These are phyloP conservation scores for Verticillium dahliae DNA, from an alignment of 2,329 filamentous ascomycete genomes.

Conservation along the genomic window DNA sequence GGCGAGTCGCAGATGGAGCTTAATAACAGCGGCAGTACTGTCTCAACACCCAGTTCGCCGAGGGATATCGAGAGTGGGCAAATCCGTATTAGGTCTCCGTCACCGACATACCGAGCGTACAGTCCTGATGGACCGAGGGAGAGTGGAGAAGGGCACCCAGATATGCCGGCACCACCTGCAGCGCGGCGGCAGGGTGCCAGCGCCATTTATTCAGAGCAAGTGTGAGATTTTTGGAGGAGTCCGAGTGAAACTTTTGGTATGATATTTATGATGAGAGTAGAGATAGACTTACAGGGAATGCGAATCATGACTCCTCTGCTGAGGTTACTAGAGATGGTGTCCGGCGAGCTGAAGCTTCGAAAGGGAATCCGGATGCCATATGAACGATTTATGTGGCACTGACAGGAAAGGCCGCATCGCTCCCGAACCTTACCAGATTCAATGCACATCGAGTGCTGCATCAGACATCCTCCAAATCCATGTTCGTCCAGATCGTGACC, in stretches of 20 bases:
- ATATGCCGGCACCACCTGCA: conserved; percentile 1
- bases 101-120: not conserved
- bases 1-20: conserved; percentile 9
- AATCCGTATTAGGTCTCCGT: not conserved
- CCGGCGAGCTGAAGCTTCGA: too few relatives aligned
- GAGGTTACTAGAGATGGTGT: too few relatives aligned
- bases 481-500: too few relatives aligned
- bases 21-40: conserved; percentile 1
- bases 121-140: not conserved
- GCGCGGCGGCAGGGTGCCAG: not conserved
- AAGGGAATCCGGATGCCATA: too few relatives aligned
- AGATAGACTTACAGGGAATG: too few relatives aligned
- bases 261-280: too few relatives aligned
- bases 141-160: not conserved
- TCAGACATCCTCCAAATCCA: too few relatives aligned
- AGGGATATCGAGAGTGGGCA: not conserved
- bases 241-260: not conserved
- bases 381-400: too few relatives aligned
- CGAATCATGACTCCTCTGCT: not conserved
- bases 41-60: not conserved
- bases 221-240: not conserved
- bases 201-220: not conserved
- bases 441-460: too few relatives aligned
- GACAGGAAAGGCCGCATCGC: too few relatives aligned
- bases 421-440: too few relatives aligned